Conservation (phyloP, 345 rosid genomes). For the Boechera divaricarpa region DNA sequence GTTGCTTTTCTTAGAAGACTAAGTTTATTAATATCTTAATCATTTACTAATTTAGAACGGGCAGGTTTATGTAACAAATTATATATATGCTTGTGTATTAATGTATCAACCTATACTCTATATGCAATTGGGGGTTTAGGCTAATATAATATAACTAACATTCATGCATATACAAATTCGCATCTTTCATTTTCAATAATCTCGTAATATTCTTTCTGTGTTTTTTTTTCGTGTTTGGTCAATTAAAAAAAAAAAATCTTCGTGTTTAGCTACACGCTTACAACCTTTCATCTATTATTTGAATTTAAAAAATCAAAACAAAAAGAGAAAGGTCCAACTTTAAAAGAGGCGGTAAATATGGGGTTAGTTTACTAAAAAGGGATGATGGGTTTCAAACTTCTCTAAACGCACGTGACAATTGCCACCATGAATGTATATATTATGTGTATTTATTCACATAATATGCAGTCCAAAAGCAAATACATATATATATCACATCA, state of each 20-base stretch:
- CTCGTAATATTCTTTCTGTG: background rate
- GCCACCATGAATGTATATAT: constrained; percentile 12
- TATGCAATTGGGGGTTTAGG: constrained; percentile 26
- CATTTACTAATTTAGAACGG: constrained; percentile 33
- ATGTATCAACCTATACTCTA: constrained; percentile 29
- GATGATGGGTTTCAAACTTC: constrained; percentile 1
- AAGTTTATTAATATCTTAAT: constrained; percentile 22
- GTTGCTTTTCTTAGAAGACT: constrained; percentile 39
- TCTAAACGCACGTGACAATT: constrained; percentile 34
- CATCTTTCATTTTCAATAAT: constrained; percentile 13
- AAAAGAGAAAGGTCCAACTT: constrained; percentile 2
- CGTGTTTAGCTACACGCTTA: constrained; percentile 14
- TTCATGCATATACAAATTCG: constrained; percentile 33
- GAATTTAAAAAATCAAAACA: background rate
- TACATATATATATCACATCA: constrained; percentile 30
- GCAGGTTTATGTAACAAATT: constrained; percentile 13
- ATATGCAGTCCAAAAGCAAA: background rate
- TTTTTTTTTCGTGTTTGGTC: background rate
- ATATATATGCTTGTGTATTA: constrained; percentile 15
- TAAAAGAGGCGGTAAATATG: constrained; percentile 25
- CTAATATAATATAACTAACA: constrained; percentile 5
- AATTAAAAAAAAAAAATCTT: background rate
- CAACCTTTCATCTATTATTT: constrained; percentile 13
- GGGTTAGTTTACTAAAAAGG: constrained; percentile 31
- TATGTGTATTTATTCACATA: background rate